A percentile compares a stretch with the other conserved stretches of the same genome.
phyloP scores from a whole-genome alignment of 495 filamentous ascomycete species.

The Penicillium diatomitis region DNA sequence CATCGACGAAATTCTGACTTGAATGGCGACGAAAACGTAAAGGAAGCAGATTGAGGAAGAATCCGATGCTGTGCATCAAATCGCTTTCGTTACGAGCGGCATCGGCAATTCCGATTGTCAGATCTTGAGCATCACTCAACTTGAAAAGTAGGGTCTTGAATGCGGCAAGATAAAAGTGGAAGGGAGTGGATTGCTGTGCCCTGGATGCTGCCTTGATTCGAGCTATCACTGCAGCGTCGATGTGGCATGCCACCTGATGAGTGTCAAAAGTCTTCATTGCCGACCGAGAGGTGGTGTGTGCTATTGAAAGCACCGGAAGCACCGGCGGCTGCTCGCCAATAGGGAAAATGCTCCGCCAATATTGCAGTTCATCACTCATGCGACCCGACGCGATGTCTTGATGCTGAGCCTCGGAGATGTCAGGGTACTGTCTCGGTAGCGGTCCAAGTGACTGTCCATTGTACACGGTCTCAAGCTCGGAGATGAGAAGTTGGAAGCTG shows the following conservation, averaged over 20 bases:
- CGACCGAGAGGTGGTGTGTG: neutral
- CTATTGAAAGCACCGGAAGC: conserved; percentile 21
- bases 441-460: neutral
- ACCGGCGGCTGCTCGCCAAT: conserved; percentile 6
- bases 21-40: conserved; percentile 23
- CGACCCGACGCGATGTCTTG: neutral
- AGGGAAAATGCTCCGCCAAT: conserved; percentile 15
- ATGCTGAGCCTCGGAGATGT: conserved; percentile 2
- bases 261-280: neutral
- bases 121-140: neutral
- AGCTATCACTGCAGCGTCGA: neutral
- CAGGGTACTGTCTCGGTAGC: neutral
- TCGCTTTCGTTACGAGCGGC: conserved; percentile 19
- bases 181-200: conserved; percentile 8
- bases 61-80: conserved; percentile 23
- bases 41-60: conserved; percentile 40
- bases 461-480: conserved; percentile 29
- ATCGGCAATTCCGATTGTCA: conserved; percentile 27
- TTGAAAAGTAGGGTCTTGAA: conserved; percentile 15
- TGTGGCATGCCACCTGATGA: neutral
- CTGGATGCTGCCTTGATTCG: conserved; percentile 1
- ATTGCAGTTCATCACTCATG: conserved; percentile 14
- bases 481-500: conserved; percentile 23
- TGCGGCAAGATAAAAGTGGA: conserved; percentile 26
- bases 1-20: conserved; percentile 5